phyloP scores from a whole-genome alignment of 2,329 filamentous ascomycete genomes.

The Dactylellina haptotyla region DNA sequence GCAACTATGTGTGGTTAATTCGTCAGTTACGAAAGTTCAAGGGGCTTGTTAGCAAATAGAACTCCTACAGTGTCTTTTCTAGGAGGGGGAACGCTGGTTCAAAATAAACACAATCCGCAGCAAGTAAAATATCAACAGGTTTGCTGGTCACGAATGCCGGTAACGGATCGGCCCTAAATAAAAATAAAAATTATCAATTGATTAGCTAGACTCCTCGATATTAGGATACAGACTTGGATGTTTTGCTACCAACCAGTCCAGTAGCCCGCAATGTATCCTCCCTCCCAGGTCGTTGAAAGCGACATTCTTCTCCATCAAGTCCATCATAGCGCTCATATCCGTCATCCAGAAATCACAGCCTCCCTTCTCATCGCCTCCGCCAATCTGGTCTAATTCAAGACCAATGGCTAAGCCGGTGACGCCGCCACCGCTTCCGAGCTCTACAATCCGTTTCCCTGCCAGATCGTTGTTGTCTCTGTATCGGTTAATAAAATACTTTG shows the following conservation, averaged over 20 bases:
- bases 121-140: conserved; percentile 83
- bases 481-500: conserved; percentile 80
- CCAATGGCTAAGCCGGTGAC: conserved; percentile 74
- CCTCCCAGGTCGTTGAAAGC: conserved; percentile 76
- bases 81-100: conserved; percentile 93
- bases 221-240: conserved; percentile 58
- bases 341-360: conserved; percentile 76
- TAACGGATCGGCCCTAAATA: conserved; percentile 70
- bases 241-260: conserved; percentile 76
- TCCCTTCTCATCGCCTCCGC: conserved; percentile 54
- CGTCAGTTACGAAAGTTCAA: not conserved
- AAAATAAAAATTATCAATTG: not conserved
- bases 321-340: conserved; percentile 85
- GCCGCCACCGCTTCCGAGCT: conserved; percentile 90
- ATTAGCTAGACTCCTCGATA: not conserved
- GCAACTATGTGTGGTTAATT: conserved; percentile 46
- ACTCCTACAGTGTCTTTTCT: conserved; percentile 75
- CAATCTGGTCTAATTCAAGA: conserved; percentile 41
- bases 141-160: conserved; percentile 67
- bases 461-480: conserved; percentile 53
- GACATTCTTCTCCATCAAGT: conserved; percentile 87
- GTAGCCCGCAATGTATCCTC: conserved; percentile 73
- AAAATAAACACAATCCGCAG: conserved; percentile 96
- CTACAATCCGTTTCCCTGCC: conserved; percentile 65
- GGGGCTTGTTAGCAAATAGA: not conserved